Percentiles rank a stretch among this genome's conserved stretches.
Conservation (phyloP, 371 early-diverging fungal species). For the Cokeromyces recurvatus region DNA sequence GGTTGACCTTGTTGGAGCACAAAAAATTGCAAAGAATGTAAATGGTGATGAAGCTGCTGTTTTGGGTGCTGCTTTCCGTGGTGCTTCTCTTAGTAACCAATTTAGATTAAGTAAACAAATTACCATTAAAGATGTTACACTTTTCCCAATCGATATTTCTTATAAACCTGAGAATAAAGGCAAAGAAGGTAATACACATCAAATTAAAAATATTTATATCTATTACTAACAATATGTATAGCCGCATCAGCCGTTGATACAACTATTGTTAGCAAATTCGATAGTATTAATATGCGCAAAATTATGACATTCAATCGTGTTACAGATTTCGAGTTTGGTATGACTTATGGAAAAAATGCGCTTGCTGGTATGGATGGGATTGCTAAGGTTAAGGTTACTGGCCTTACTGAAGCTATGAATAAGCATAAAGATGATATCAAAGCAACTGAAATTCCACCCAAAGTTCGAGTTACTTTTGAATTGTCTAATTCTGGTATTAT, state of each 20-base stretch:
- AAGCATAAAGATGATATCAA: slow-evolving; percentile 54
- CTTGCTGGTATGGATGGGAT: slow-evolving; percentile 34
- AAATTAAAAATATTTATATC: neutral
- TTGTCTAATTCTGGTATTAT: slow-evolving; percentile 67
- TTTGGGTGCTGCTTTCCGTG: slow-evolving; percentile 88
- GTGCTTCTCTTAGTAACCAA: slow-evolving; percentile 81
- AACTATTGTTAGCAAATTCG: slow-evolving; percentile 60
- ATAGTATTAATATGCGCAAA: slow-evolving; percentile 73
- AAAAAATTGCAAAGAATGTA: slow-evolving; percentile 88
- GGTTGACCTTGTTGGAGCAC: slow-evolving; percentile 70
- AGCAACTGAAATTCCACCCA: slow-evolving; percentile 57
- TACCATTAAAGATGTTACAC: slow-evolving; percentile 76
- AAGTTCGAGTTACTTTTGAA: slow-evolving; percentile 77
- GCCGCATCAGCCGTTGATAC: slow-evolving; percentile 31
- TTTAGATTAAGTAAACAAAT: slow-evolving; percentile 84
- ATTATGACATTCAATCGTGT: slow-evolving; percentile 78
- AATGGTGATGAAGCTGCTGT: slow-evolving; percentile 97
- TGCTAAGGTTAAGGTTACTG: slow-evolving; percentile 62
- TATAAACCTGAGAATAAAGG: slow-evolving; percentile 59
- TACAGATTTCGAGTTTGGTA: slow-evolving; percentile 74
- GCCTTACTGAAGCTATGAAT: slow-evolving; percentile 66
- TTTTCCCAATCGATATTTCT: slow-evolving; percentile 71
- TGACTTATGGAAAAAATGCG: slow-evolving; percentile 55
- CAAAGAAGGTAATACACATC: slow-evolving; percentile 28
- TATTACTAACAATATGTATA: neutral